Evolutionary conservation across 2,329 filamentous ascomycete genomes (phyloP).

Genomic region (Venturia carpophila): DNA sequence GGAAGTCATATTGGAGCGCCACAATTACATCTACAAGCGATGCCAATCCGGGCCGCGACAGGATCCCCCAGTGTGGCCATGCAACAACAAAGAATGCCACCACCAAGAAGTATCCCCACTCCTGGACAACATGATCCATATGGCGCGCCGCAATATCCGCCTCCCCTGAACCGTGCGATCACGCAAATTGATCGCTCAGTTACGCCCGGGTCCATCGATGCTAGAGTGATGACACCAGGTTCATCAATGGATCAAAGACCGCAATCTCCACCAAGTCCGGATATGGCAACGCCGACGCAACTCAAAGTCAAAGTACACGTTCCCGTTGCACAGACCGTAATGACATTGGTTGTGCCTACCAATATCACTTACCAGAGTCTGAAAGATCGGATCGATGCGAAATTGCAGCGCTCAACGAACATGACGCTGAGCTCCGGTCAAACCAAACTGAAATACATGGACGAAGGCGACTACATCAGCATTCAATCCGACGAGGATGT

Average conservation of each 20-base stretch:
- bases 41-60: slow-evolving; percentile 58
- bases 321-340: slow-evolving; percentile 60
- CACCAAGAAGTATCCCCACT: slow-evolving; percentile 12
- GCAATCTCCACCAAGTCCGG: slow-evolving; percentile 16
- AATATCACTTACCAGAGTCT: slow-evolving; percentile 92
- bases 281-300: slow-evolving; percentile 55
- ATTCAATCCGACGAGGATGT: slow-evolving; percentile 96
- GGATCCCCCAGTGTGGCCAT: slow-evolving; percentile 63
- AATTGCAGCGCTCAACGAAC: slow-evolving; percentile 77
- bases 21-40: background rate
- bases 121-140: slow-evolving; percentile 6
- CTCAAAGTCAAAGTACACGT: slow-evolving; percentile 95
- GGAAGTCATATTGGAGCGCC: slow-evolving; percentile 1
- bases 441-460: slow-evolving; percentile 80
- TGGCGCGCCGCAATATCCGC: background rate
- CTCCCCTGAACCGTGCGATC: slow-evolving; percentile 12
- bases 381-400: slow-evolving; percentile 92
- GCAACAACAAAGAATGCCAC: slow-evolving; percentile 31
- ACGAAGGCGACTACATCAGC: slow-evolving; percentile 87
- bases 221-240: slow-evolving; percentile 29
- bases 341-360: slow-evolving; percentile 91
- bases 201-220: slow-evolving; percentile 34
- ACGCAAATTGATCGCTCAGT: slow-evolving; percentile 24
- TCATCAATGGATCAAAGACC: slow-evolving; percentile 18
- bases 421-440: slow-evolving; percentile 75